phyloP scores from a whole-genome alignment of 108 stramenopile genomes.

The Hondaea fermentalgiana region DNA sequence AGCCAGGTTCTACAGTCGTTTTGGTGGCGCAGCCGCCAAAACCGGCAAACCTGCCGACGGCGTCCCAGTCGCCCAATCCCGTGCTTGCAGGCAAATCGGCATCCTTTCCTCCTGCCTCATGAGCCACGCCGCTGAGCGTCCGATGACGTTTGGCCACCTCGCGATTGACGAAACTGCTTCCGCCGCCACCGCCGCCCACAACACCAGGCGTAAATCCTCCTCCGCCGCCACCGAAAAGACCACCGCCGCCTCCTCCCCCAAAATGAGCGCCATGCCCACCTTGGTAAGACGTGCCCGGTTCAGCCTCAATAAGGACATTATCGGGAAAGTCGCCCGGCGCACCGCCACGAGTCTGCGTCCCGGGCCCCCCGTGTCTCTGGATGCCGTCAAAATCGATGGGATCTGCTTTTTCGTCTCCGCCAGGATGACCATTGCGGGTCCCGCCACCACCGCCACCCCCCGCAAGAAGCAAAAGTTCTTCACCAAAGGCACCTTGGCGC shows the following conservation, averaged over 20 bases:
- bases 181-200: conserved; percentile 55
- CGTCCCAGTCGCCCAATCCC: conserved; percentile 44
- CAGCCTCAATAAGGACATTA: conserved; percentile 24
- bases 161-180: conserved; percentile 32
- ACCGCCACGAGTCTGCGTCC: conserved; percentile 29
- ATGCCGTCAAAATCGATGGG: conserved; percentile 38
- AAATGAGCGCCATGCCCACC: conserved; percentile 51
- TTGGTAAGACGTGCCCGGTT: conserved; percentile 36
- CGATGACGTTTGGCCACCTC: conserved; percentile 22
- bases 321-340: conserved; percentile 45
- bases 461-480: conserved; percentile 38
- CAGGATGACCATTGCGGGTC: conserved; percentile 37
- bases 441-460: conserved; percentile 52
- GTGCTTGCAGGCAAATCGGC: conserved; percentile 22
- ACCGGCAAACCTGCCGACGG: conserved; percentile 35
- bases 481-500: background rate
- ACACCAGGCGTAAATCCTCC: conserved; percentile 53
- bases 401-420: conserved; percentile 38
- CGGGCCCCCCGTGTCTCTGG: conserved; percentile 41
- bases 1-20: background rate
- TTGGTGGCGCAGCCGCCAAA: conserved; percentile 32
- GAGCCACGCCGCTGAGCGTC: conserved; percentile 31
- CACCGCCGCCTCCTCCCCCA: conserved; percentile 53
- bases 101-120: conserved; percentile 36
- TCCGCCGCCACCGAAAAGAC: conserved; percentile 51